phyloP scores from a whole-genome alignment of 306 rosid species.

The Cucurbita argyrosperma region DNA sequence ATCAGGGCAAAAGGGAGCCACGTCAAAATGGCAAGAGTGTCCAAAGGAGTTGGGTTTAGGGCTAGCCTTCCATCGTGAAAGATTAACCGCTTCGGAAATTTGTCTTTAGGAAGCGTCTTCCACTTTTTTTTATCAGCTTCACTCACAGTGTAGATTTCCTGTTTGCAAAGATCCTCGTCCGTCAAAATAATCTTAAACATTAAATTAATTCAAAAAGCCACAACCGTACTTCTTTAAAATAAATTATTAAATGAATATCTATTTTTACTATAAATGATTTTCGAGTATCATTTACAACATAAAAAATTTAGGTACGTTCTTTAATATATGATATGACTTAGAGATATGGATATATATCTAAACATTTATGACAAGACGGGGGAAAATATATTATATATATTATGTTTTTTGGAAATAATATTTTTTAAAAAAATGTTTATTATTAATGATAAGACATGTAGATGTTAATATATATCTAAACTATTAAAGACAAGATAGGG shows the following conservation, averaged over 20 bases:
- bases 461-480: not conserved
- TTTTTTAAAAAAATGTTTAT: not conserved
- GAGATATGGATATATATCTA: not conserved
- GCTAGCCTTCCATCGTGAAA: conserved; percentile 85
- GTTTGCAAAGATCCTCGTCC: not conserved
- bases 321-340: not conserved
- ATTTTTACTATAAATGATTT: not conserved
- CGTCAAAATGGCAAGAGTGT: conserved; percentile 25
- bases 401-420: no score
- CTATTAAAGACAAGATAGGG: not conserved
- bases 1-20: conserved; percentile 45
- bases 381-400: no score
- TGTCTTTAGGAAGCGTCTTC: conserved; percentile 34
- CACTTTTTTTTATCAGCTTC: conserved; percentile 46
- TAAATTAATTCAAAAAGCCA: no score
- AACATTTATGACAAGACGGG: not conserved
- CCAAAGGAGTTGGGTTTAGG: conserved; percentile 27
- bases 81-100: conserved; percentile 32
- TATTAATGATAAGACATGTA: not conserved
- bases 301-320: not conserved
- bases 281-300: not conserved
- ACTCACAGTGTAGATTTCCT: conserved; percentile 49
- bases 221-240: no score
- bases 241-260: not conserved
- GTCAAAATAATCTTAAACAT: no score